These are phyloP conservation scores for Coriaria nepalensis DNA, from an alignment of 306 rosid genomes.

Conservation along the genomic window DNA sequence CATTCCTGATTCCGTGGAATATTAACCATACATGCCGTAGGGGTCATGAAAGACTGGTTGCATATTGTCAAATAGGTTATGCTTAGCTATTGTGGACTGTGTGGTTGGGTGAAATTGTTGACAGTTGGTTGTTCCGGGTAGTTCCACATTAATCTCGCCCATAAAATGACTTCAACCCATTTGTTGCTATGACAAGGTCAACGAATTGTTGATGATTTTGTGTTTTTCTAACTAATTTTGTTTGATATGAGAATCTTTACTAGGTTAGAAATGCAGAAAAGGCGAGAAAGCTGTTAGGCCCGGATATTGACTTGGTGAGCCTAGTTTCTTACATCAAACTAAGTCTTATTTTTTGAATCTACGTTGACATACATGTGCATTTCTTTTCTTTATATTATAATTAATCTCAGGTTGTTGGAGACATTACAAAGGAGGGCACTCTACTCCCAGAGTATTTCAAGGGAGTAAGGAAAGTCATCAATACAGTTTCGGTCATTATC, in stretches of 20 bases:
- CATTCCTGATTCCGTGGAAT: too few species aligned
- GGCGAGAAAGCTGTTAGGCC: slow-evolving; percentile 76
- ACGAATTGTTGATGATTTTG: neutral
- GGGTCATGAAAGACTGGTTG: too few species aligned
- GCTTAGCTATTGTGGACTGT: too few species aligned
- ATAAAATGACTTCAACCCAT: too few species aligned
- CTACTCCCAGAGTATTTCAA: slow-evolving; percentile 60
- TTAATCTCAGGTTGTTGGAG: slow-evolving; percentile 68
- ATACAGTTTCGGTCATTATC: slow-evolving; percentile 80
- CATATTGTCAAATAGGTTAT: too few species aligned
- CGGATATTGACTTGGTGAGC: slow-evolving; percentile 83
- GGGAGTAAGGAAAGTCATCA: slow-evolving; percentile 82
- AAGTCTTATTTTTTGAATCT: too few species aligned
- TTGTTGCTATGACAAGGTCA: neutral
- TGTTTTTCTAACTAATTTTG: slow-evolving; percentile 1
- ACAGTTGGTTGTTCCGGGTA: too few species aligned
- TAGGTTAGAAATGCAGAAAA: slow-evolving; percentile 91
- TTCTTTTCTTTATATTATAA: too few species aligned
- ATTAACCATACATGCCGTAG: too few species aligned
- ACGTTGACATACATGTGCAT: too few species aligned
- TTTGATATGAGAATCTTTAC: slow-evolving; percentile 14
- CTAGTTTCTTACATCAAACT: neutral
- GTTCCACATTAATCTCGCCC: too few species aligned
- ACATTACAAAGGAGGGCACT: slow-evolving; percentile 69
- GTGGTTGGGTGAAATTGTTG: too few species aligned